Conservation (phyloP, 1,139 yeast genomes). For the Yamadazyma diospyri region DNA sequence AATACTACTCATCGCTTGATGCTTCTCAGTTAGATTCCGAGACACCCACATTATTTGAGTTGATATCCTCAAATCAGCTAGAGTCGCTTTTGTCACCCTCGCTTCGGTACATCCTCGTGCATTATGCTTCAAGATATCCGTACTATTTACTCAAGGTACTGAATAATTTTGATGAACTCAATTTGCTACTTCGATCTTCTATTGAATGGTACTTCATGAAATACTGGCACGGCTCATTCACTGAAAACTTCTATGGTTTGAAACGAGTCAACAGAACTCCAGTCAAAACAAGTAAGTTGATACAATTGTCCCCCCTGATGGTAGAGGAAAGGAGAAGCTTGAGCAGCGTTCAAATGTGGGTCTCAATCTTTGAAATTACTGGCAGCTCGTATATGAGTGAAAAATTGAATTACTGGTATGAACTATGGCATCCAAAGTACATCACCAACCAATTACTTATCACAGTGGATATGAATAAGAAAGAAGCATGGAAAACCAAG, state of each 20-base stretch:
- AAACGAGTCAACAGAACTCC: constrained; percentile 56
- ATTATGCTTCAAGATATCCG: constrained; percentile 80
- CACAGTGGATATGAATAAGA: constrained; percentile 27
- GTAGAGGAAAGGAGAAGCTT: constrained; percentile 56
- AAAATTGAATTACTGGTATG: constrained; percentile 65
- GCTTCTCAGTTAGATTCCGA: constrained; percentile 72
- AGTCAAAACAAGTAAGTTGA: constrained; percentile 32
- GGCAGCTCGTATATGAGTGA: constrained; percentile 68
- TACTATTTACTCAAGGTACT: constrained; percentile 59
- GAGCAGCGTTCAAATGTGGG: constrained; percentile 50
- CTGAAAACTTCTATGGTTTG: constrained; percentile 89
- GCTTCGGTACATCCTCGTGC: constrained; percentile 71
- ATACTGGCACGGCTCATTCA: constrained; percentile 81
- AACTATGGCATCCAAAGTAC: constrained; percentile 57
- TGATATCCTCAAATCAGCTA: constrained; percentile 76
- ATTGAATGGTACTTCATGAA: constrained; percentile 72
- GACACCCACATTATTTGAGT: constrained; percentile 79
- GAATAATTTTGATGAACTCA: constrained; percentile 75
- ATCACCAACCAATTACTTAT: constrained; percentile 44
- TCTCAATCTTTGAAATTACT: constrained; percentile 60
- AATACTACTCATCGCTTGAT: constrained; percentile 76
- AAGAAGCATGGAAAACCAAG: constrained; percentile 26
- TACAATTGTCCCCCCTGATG: constrained; percentile 45
- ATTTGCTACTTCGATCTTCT: constrained; percentile 56
- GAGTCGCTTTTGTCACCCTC: constrained; percentile 81